Evolutionary conservation across 805 yeast species (phyloP), one percentile per base, ranked within the genome.

Genomic region (Cyberlindnera mrakii): DNA sequence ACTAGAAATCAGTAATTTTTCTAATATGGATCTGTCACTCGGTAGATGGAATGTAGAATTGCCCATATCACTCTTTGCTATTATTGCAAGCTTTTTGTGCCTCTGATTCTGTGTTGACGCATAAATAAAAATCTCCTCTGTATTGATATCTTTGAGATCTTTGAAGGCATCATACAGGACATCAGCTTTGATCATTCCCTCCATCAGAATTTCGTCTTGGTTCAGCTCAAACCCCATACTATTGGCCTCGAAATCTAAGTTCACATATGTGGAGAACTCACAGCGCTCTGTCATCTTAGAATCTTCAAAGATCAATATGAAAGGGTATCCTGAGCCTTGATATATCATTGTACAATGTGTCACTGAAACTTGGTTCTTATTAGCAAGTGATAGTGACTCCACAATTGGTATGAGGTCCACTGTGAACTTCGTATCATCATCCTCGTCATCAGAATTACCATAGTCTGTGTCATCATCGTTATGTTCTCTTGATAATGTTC

Each of bases 1-100:
- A 31, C 54, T 64, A 29, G 60, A 61, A 8, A 68, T 63, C 33
- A 61, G 68, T 27, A 86, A 58, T 35, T 80, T 78, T 47, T 84
- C 91, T 29, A 88, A 59, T 11, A 79, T 75, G 3, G 78, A 66
- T 51, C 73, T 71, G 38, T 76, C 84, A 46, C 71, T 74, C 0
- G 95, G 95, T 37, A 82, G 71, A 9, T 74, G 70, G 17, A 86
- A 66, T 54, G 82, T 80, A 33, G 86, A 79, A 40, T 71, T 68
- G 0, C 95, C 96, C 37, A 85, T 70, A n/a, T 80, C 84, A 10
- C 91, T 85, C 33, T 71, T 72, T 0, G 93, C 82, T 5, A 84
- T 74, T 41, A 88, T 54, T 4, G 71, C 70, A 3, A 64, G 54
- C 27, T 55, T 58, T 25, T 59, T 59, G 15, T 47, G 45, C 16